These are phyloP conservation scores for Ehretia macrophylla DNA, from an alignment of 257 asterid species.

Conservation along the genomic window DNA sequence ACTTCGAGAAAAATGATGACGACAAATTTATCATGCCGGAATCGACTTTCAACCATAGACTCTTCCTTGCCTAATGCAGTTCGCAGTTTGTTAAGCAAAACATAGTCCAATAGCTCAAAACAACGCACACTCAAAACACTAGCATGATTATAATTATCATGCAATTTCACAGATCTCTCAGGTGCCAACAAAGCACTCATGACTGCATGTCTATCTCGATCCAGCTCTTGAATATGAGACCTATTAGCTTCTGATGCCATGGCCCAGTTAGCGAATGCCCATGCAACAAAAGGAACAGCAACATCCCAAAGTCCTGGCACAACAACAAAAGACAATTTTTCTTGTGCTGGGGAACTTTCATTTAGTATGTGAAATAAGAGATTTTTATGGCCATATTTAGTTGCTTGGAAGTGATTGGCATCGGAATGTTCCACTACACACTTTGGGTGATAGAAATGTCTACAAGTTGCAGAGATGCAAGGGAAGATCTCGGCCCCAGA, in stretches of 20 bases:
- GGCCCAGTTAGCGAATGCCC: conserved; percentile 99
- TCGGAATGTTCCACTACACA: conserved; percentile 56
- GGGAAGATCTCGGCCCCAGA: conserved; percentile 67
- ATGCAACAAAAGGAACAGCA: conserved; percentile 97
- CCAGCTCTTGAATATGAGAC: conserved; percentile 87
- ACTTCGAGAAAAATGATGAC: too few species aligned
- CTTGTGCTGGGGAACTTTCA: conserved; percentile 38
- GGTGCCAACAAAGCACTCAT: conserved; percentile 93
- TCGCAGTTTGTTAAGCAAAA: too few species aligned
- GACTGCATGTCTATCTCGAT: conserved; percentile 79
- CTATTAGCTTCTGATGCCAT: conserved; percentile 91
- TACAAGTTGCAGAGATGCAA: conserved; percentile 73
- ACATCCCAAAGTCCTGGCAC: conserved; percentile 99
- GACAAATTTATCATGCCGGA: too few species aligned
- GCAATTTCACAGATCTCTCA: conserved; percentile 99
- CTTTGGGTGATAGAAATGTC: conserved; percentile 68
- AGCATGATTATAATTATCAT: too few species aligned
- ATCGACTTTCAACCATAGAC: too few species aligned
- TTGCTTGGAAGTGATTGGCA: conserved; percentile 22
- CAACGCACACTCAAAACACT: too few species aligned
- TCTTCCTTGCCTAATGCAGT: too few species aligned
- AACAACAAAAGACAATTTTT: conserved; percentile 53
- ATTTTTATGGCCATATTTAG: conserved; percentile 31
- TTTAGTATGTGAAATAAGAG: conserved; percentile 44
- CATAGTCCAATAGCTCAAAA: too few species aligned